Base-by-base conservation (phyloP, 306 rosid species). In the Potentilla sterilis region DNA sequence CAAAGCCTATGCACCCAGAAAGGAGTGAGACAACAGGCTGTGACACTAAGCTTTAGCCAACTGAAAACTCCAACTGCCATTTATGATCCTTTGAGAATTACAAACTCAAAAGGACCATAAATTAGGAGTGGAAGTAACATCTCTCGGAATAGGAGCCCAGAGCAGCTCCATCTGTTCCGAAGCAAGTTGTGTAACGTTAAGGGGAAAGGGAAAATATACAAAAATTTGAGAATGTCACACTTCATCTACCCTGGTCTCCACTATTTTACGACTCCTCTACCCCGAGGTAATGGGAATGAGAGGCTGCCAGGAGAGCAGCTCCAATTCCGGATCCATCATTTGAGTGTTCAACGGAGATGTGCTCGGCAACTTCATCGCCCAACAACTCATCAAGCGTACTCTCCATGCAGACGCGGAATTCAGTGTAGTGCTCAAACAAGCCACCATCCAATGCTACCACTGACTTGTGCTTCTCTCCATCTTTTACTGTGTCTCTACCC, bases 301-400 rank as follows among this genome's bases (percentile, higher is more conserved):
- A 92, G 40, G 99, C 98, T n/a, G 99, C 97, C 21, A 96, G 83
- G 65, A 96, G 92, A 48, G 97, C 91, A 28, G 99, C 99, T 72
- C 99, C 99, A 47, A 92, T 85, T 71, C 99, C 99, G 0, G 99
- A 96, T 59, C 99, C 99, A 49, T 96, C 99, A 2, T 83, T 92
- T 42, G 90, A 89, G 62, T 82, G 98, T 85, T 88, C 89, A 42
- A 90, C 28, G 7, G 83, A 84, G 73, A 92, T 51, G 80, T 79
- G 81, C 44, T 84, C 83, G 3, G 97, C 88, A 15, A 78, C 90
- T 58, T 89, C 86, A 22, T 81, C 96, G 67, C 99, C 99, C 72
- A 96, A 67, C 85, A 96, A 83, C 77, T 92, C 99, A 67, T 87
- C 83, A 46, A 96, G 82, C 63, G 99, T 72, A 75, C 83, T 79